phyloP scores from a whole-genome alignment of 179 eudicot genomes.

The Silene coronaria region DNA sequence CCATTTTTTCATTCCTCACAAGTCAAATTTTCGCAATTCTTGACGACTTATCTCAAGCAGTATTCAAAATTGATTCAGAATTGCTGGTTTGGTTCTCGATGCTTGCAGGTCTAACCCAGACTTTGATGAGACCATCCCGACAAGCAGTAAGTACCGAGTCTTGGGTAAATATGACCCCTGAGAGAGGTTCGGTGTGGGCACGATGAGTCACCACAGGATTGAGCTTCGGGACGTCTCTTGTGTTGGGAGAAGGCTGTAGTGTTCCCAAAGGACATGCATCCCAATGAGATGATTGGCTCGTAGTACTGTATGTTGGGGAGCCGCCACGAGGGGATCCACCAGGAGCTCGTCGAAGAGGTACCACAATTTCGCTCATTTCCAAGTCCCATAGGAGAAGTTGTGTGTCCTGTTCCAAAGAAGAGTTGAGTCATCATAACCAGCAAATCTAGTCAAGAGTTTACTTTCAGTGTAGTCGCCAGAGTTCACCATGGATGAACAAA shows the following conservation, averaged over 20 bases:
- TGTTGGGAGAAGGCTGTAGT: constrained; percentile 76
- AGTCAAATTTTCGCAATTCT: constrained; percentile 30
- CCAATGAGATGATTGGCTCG: constrained; percentile 85
- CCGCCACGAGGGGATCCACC: constrained; percentile 70
- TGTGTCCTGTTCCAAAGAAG: constrained; percentile 51
- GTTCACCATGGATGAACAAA: too few species aligned
- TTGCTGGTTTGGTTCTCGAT: constrained; percentile 48
- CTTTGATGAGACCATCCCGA: constrained; percentile 77
- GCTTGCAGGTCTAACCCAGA: constrained; percentile 68
- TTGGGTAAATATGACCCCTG: constrained; percentile 60
- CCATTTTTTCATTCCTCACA: constrained; percentile 37
- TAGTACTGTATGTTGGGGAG: constrained; percentile 74
- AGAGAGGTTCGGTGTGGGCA: constrained; percentile 70
- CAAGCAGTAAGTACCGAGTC: constrained; percentile 66
- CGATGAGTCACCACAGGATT: constrained; percentile 79
- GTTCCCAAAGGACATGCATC: constrained; percentile 59
- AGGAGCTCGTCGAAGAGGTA: constrained; percentile 76
- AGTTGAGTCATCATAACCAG: not conserved
- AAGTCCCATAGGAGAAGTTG: constrained; percentile 88
- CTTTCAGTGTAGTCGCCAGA: too few species aligned
- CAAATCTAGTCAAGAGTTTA: not conserved
- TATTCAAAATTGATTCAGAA: constrained; percentile 37
- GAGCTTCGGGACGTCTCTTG: constrained; percentile 78
- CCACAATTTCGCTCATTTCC: constrained; percentile 73
- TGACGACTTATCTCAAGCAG: constrained; percentile 43